Conservation (phyloP, 192 early-diverging fungal species). For the Lobulomyces angularis region DNA sequence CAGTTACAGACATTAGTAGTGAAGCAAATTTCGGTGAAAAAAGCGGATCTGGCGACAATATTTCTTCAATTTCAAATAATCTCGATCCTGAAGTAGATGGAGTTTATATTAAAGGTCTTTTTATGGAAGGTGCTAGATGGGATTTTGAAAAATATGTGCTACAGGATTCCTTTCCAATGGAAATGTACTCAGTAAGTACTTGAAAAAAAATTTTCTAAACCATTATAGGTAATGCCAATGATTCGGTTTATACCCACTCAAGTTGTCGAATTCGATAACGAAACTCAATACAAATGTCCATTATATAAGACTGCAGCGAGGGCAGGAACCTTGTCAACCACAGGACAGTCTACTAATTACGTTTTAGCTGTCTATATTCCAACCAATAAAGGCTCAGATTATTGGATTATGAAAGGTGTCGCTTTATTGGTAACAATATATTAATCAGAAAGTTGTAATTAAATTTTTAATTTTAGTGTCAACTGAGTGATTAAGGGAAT, state of each 20-base stretch:
- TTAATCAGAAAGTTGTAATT: neutral
- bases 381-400: conserved; percentile 35
- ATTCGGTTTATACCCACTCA: conserved; percentile 43
- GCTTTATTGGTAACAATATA: conserved; percentile 25
- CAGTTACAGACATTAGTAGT: conserved; percentile 30
- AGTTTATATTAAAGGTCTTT: conserved; percentile 40
- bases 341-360: conserved; percentile 52
- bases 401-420: conserved; percentile 49
- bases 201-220: neutral
- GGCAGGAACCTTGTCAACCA: conserved; percentile 47
- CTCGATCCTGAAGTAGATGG: conserved; percentile 29
- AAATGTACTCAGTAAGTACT: conserved; percentile 46
- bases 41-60: too few relatives aligned
- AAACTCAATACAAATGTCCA: conserved; percentile 31
- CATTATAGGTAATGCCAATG: conserved; percentile 36
- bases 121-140: conserved; percentile 48
- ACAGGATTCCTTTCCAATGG: conserved; percentile 52
- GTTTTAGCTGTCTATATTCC: conserved; percentile 41
- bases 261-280: conserved; percentile 13
- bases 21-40: conserved; percentile 6
- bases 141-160: conserved; percentile 34
- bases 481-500: neutral
- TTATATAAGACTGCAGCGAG: conserved; percentile 51
- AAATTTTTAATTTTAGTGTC: neutral
- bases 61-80: conserved; percentile 1